A percentile compares a stretch with the other conserved stretches of the same genome.
phyloP scores from a whole-genome alignment of 345 rosid species.

The Raphanus sativus region DNA sequence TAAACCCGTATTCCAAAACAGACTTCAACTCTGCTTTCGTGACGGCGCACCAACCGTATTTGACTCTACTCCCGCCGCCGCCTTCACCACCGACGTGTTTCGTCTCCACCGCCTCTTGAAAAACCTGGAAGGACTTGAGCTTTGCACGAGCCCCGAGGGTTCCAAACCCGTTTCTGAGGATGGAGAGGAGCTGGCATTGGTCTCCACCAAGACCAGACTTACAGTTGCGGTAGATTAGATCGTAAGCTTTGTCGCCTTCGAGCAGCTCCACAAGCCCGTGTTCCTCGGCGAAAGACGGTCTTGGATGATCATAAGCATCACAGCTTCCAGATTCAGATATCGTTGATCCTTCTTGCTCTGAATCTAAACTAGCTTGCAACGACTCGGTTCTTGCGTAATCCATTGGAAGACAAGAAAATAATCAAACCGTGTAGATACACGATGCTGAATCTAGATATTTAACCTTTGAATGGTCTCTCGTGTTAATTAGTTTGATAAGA shows the following conservation, averaged over 20 bases:
- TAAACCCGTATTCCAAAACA: constrained; percentile 67
- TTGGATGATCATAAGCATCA: constrained; percentile 30
- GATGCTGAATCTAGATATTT: background rate
- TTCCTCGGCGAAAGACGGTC: constrained; percentile 9
- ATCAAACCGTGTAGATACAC: background rate
- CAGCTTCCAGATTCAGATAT: constrained; percentile 62
- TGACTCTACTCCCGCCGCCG: constrained; percentile 50
- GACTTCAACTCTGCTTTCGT: constrained; percentile 43
- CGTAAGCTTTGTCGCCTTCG: constrained; percentile 53
- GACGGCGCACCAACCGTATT: constrained; percentile 67
- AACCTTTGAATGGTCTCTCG: background rate
- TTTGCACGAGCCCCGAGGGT: constrained; percentile 50
- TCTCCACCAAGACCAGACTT: constrained; percentile 49
- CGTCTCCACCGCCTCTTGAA: constrained; percentile 47
- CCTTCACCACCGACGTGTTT: constrained; percentile 42
- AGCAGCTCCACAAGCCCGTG: constrained; percentile 42
- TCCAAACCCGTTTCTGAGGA: constrained; percentile 47
- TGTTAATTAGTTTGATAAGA: too few species aligned
- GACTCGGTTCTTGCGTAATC: constrained; percentile 23
- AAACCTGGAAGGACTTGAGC: constrained; percentile 56
- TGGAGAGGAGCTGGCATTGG: constrained; percentile 42
- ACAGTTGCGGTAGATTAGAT: constrained; percentile 47
- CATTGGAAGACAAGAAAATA: constrained; percentile 1
- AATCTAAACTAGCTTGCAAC: constrained; percentile 5
- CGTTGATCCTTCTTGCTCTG: constrained; percentile 41